Base-by-base conservation (phyloP, 2,329 filamentous ascomycete genomes). In the Monilinia aucupariae region DNA sequence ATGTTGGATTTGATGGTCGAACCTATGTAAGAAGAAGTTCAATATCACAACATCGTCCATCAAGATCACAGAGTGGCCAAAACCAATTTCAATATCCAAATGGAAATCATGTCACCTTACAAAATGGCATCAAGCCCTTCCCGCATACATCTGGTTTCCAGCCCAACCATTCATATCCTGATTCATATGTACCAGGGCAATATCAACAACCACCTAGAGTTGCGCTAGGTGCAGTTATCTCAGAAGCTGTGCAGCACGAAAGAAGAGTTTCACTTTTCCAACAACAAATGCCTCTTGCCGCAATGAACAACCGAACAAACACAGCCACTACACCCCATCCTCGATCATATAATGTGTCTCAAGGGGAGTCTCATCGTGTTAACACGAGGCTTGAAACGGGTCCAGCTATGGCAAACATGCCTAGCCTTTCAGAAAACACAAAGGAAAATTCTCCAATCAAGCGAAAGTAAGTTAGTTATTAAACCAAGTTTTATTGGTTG, bases 381-480 rank as follows among this genome's bases (percentile, higher is more conserved):
- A 32, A 43, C 5, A 17, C 54, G 22, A 56, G 2, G 20, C 30
- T n/a, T 47, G 54, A 39, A 34, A 2, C 8, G 22, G 41, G n/a
- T 56, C n/a, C 13, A 13, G 25, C 9, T n/a, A 17, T 56, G 41
- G 6, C 41, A 50, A 59, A 50, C 39, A 20, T 50, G 9, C 22
- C 45, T 10, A 27, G 10, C 22, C 30, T 32, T 17, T n/a, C 55
- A 25, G 43, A 7, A 15, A 53, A 52, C 17, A 32, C n/a, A 43
- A 63, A 63, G 32, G 65, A 65, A n/a, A 59, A 59, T 50, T 62
- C 55, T 9, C 58, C 63, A 39, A 49, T 49, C 30, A 61, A 45
- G 34, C 25, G 27, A 6, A 37, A 0, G 54, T 63, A 49, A 61
- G 60, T 17, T 6, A 61, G 60, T 17, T 6, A 1, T 9, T 34